Evolutionary conservation across 257 asterid species (phyloP).

Genomic region (Vinca minor): DNA sequence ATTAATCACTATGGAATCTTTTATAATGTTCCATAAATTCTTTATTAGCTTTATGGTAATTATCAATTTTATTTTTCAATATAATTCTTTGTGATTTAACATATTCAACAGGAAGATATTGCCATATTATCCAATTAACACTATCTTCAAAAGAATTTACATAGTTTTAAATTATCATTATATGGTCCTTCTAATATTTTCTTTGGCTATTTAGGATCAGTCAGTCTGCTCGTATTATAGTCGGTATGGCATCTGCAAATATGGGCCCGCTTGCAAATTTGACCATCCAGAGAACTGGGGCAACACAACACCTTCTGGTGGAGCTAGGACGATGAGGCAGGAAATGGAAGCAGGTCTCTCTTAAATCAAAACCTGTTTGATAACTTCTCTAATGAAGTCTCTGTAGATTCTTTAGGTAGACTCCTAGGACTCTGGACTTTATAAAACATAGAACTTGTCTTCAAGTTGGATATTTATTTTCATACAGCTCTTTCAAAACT

Average conservation of each 20-base stretch:
- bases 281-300: slow-evolving; percentile 66
- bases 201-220: slow-evolving; percentile 48
- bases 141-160: too few species aligned
- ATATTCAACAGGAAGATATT: too few species aligned
- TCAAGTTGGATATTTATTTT: slow-evolving; percentile 2
- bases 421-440: slow-evolving; percentile 3
- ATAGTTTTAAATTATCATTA: too few species aligned
- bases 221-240: slow-evolving; percentile 66
- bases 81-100: too few species aligned
- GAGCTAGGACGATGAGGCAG: too few species aligned
- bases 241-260: slow-evolving; percentile 89
- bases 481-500: slow-evolving; percentile 6
- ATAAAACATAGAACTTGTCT: not conserved
- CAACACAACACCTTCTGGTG: slow-evolving; percentile 18
- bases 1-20: too few species aligned
- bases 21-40: too few species aligned
- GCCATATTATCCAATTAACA: too few species aligned
- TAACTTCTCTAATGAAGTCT: not conserved
- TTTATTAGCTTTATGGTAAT: too few species aligned
- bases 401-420: not conserved
- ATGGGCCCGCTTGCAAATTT: slow-evolving; percentile 75
- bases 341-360: slow-evolving; percentile 37
- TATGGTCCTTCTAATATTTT: slow-evolving; percentile 1
- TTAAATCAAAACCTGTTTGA: slow-evolving; percentile 12
- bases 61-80: too few species aligned